Evolutionary conservation across 1,284 basidiomycete species (phyloP), one percentile per base, ranked within the genome.

Genomic region (Cutaneotrichosporon daszewskae): DNA sequence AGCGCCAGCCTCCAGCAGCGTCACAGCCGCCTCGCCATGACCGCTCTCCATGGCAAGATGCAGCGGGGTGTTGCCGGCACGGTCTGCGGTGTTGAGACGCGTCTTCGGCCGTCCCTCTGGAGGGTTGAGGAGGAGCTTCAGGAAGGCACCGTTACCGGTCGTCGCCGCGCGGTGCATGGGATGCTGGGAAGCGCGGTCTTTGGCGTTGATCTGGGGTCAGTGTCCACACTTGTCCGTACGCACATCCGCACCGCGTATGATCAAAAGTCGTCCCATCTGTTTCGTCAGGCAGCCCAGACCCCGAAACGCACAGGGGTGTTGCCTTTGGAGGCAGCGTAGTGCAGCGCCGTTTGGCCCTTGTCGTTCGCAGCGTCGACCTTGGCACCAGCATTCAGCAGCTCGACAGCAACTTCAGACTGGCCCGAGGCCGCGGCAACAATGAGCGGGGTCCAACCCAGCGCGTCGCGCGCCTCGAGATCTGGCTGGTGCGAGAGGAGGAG

Each of bases 1-100:
- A 7, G 90, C 90, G 14, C 91, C 91, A 32, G 88, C 90, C 65
- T 92, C 87, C 47, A 96, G 91, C 38, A 96, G 76, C 36, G 84
- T 72, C 1, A 90, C 86, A 6, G 90, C 91, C 6, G 82, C 85
- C 65, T 88, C 84, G 20, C 87, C 91, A 62, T 95, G 87, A 8
- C 83, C 91, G 45, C 85, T 90, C 64, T 96, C 91, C 80, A 96
- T 83, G 6, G 91, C 90, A 32, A 96, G 80, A 75, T 96, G 91
- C n/a, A 96, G 74, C 1, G 91, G 88, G 1, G 91, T 94, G 64
- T 95, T 92, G 35, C 87, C 86, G 32, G 87, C 77, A 49, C 88
- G 79, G 75, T 94, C 88, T 37, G 78, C 79, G 11, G 85, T 85
- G 66, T 95, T 95, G 40, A 95, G 71, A 33, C 90, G 79, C 26